These are phyloP conservation scores for Ceraceosorus guamensis DNA, from an alignment of 1,284 basidiomycete species.

Conservation along the genomic window DNA sequence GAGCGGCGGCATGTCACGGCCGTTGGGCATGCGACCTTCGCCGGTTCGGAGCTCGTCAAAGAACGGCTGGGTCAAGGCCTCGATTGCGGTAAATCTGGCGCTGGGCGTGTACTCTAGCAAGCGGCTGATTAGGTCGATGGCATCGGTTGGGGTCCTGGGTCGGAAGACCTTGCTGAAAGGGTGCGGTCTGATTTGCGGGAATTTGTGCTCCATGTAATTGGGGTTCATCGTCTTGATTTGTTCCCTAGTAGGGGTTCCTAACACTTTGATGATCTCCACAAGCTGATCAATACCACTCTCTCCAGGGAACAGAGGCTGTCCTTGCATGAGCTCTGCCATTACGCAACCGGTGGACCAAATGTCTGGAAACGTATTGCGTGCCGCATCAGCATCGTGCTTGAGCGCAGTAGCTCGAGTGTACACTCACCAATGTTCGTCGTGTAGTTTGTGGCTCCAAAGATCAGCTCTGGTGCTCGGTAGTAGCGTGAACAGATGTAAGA, in stretches of 20 bases:
- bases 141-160: constrained; percentile 88
- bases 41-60: constrained; percentile 81
- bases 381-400: constrained; percentile 3
- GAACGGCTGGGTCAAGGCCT: constrained; percentile 78
- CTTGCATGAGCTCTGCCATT: constrained; percentile 99
- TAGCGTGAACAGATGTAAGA: constrained; percentile 99
- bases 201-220: constrained; percentile 99
- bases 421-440: constrained; percentile 94
- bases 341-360: constrained; percentile 99
- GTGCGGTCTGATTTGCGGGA: constrained; percentile 93
- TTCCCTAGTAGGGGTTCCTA: constrained; percentile 93
- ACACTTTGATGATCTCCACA: constrained; percentile 99
- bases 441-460: constrained; percentile 99
- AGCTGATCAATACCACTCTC: constrained; percentile 99
- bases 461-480: constrained; percentile 97
- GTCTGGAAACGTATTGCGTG: constrained; percentile 52
- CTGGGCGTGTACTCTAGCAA: constrained; percentile 95
- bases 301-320: constrained; percentile 95
- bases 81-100: constrained; percentile 79
- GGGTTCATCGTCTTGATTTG: constrained; percentile 99
- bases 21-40: constrained; percentile 88
- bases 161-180: constrained; percentile 76
- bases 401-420: constrained; percentile 6
- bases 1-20: constrained; percentile 84
- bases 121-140: constrained; percentile 90